Conservation (phyloP, 176 grass and related monocot species). For the Avena eriantha region DNA sequence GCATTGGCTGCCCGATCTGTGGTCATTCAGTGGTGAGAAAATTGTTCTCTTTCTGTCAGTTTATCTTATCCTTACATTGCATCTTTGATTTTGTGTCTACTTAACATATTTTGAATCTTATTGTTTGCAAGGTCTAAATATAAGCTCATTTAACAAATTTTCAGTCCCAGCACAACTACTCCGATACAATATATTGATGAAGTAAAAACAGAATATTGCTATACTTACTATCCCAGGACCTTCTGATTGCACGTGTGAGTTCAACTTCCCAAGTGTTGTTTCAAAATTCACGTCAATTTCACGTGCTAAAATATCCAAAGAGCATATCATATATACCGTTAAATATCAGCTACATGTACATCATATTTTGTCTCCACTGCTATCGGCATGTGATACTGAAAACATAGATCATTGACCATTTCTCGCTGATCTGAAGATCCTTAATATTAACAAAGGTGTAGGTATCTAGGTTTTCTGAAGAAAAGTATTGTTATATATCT, state of each 20-base stretch:
- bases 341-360: not conserved
- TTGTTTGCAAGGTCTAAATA: too few relatives aligned
- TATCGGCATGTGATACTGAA: not conserved
- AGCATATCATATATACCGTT: constrained; percentile 39
- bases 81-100: too few relatives aligned
- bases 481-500: not conserved
- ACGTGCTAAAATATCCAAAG: constrained; percentile 29
- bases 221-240: constrained; percentile 79
- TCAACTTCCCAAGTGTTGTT: constrained; percentile 74
- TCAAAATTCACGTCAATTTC: constrained; percentile 87
- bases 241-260: constrained; percentile 80
- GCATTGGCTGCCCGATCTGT: too few relatives aligned
- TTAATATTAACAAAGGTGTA: not conserved
- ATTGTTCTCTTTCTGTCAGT: too few relatives aligned
- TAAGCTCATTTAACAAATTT: not conserved
- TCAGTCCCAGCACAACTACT: constrained; percentile 76
- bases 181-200: constrained; percentile 63
- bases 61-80: too few relatives aligned
- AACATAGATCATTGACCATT: not conserved
- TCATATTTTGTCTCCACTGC: not conserved
- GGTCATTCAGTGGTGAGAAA: too few relatives aligned
- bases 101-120: too few relatives aligned
- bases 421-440: not conserved
- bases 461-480: not conserved
- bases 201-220: constrained; percentile 36